phyloP scores from a whole-genome alignment of 2,329 filamentous ascomycete genomes.

The Chaetothyriales sp. region DNA sequence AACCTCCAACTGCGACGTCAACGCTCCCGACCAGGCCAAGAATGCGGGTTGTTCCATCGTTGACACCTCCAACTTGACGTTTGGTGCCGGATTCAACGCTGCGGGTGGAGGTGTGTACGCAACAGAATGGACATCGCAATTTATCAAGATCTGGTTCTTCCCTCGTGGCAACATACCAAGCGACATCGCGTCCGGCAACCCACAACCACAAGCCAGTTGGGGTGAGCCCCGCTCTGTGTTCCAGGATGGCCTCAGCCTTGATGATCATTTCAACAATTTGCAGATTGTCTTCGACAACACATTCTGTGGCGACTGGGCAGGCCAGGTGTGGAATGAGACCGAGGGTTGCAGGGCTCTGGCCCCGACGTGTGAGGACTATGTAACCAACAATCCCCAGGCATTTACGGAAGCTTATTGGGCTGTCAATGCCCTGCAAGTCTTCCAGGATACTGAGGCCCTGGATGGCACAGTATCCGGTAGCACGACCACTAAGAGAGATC shows the following conservation, averaged over 20 bases:
- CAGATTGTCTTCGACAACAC: constrained; percentile 37
- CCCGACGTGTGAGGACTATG: constrained; percentile 54
- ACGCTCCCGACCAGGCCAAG: constrained; percentile 25
- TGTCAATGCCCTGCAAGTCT: constrained; percentile 57
- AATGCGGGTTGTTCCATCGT: constrained; percentile 28
- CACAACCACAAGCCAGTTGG: constrained; percentile 30
- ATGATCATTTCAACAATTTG: constrained; percentile 28
- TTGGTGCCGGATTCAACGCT: constrained; percentile 40
- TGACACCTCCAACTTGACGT: constrained; percentile 21
- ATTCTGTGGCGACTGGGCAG: constrained; percentile 34
- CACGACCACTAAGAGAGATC: background rate
- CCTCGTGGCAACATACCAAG: constrained; percentile 29
- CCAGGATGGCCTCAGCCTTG: constrained; percentile 25
- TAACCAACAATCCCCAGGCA: constrained; percentile 48
- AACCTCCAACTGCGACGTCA: constrained; percentile 36
- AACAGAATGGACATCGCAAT: constrained; percentile 57
- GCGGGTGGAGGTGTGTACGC: constrained; percentile 50
- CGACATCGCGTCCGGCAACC: constrained; percentile 29
- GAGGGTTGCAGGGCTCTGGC: constrained; percentile 42
- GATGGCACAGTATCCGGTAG: background rate
- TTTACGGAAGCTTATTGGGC: constrained; percentile 63
- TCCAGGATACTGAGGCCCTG: constrained; percentile 21
- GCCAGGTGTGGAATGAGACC: constrained; percentile 8
- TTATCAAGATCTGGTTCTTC: constrained; percentile 59
- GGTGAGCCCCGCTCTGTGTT: constrained; percentile 33